Conservation (phyloP, 2,329 filamentous ascomycete species). For the Cryoendolithus antarcticus region DNA sequence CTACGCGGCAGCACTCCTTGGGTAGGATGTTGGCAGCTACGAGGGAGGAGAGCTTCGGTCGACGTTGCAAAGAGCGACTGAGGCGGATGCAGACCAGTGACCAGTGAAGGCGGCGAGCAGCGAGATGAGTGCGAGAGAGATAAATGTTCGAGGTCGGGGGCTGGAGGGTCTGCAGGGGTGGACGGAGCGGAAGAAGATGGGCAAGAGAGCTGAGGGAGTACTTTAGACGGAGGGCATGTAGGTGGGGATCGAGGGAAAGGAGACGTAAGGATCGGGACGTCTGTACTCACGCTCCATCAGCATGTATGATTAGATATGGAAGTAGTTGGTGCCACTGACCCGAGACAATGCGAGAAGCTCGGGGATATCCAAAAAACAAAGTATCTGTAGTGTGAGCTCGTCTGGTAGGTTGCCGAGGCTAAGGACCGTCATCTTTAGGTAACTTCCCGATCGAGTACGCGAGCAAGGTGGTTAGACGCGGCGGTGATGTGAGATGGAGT, state of each 20-base stretch:
- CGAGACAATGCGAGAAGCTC: conserved; percentile 33
- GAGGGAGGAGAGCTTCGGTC: conserved; percentile 48
- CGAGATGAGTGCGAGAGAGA: conserved; percentile 51
- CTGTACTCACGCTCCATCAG: conserved; percentile 25
- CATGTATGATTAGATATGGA: neutral
- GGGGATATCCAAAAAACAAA: conserved; percentile 34
- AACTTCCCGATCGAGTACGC: too few species aligned
- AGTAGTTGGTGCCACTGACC: conserved; percentile 16
- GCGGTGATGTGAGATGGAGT: too few species aligned
- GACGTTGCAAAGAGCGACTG: conserved; percentile 45
- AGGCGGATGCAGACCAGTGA: conserved; percentile 55
- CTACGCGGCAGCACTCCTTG: conserved; percentile 41
- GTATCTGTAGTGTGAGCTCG: conserved; percentile 34
- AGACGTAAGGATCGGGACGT: conserved; percentile 49
- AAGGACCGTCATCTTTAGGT: too few species aligned
- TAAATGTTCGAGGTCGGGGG: conserved; percentile 55
- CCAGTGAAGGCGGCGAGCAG: conserved; percentile 51
- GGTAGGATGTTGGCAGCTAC: conserved; percentile 54
- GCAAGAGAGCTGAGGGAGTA: conserved; percentile 43
- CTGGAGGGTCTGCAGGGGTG: conserved; percentile 47
- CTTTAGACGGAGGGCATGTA: conserved; percentile 51
- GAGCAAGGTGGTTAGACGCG: too few species aligned
- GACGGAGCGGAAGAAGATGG: conserved; percentile 43
- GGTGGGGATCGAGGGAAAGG: conserved; percentile 51
- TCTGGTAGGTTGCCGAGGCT: conserved; percentile 20